Base-by-base conservation (phyloP, 2,329 filamentous ascomycete genomes). In the Trichoderma sp. region DNA sequence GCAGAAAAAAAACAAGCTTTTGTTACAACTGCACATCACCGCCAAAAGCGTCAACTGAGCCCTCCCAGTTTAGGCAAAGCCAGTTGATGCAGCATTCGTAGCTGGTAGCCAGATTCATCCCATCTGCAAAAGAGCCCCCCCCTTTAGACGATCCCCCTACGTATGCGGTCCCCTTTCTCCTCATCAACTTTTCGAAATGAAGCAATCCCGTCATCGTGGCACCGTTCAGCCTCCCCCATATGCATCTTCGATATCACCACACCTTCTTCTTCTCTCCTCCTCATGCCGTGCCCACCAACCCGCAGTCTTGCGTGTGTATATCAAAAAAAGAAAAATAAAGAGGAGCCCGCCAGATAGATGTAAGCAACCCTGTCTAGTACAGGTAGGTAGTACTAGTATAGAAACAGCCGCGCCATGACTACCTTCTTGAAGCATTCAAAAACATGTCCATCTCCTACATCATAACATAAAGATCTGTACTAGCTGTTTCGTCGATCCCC, bases 171-270 rank as follows among this genome's bases (percentile, higher is more conserved):
- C 39, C 26, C 9, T 15, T 36, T 32, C 51, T 58, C 30, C 21
- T 67, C 51, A 39, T 58, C 34, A 36, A 32, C 51, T 39, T 18
- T 39, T 58, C 18, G 51, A 28, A 18, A 8, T 3, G 3, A 4
- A 43, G 39, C 28, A 53, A 47, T 18, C 11, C 21, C 18, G 30
- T 36, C 65, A 26, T 39, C 56, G 34, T 69, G 57, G 56, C 66
- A 51, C 66, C 28, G 26, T 70, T 34, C 36, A 32, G 26, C 14
- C 28, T n/a, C 53, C 12, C 53, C 12, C 24, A 24, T 24, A 21
- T 8, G 24, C 24, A 51, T 34, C 8, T 61, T 1, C 65, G 36
- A 70, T 62, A 70, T 70, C 56, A 70, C 57, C 66, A 70, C 66
- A 70, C 66, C 66, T 69, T 34, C 26, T 43, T 43, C 39, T 36